phyloP scores from a whole-genome alignment of 1,139 yeast species.

The Debaryomycetaceae sp. region DNA sequence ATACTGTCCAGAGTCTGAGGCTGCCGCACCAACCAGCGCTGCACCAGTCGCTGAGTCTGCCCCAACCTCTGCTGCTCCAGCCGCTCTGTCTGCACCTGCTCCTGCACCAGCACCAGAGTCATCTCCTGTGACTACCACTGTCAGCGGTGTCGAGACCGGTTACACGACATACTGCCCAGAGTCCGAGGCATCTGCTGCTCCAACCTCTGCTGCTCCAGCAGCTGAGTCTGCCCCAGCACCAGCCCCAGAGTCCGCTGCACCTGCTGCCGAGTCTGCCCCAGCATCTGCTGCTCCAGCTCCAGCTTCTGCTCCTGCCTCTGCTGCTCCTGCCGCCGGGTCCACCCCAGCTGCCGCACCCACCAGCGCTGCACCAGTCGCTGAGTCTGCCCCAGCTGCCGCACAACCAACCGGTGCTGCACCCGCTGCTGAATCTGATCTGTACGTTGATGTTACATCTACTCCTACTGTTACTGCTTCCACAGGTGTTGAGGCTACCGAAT shows the following conservation, averaged over 20 bases:
- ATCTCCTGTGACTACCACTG: conserved; percentile 36
- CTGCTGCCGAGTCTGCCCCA: conserved; percentile 15
- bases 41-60: conserved; percentile 21
- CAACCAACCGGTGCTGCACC: conserved; percentile 12
- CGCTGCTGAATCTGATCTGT: conserved; percentile 18
- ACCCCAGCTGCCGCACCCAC: conserved; percentile 12
- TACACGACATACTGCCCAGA: conserved; percentile 51
- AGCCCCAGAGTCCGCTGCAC: conserved; percentile 10
- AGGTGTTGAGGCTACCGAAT: conserved; percentile 33
- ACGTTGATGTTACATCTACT: conserved; percentile 27
- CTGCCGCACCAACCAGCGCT: conserved; percentile 5
- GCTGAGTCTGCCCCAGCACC: conserved; percentile 16
- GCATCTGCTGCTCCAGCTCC: conserved; percentile 14
- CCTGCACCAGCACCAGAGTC: conserved; percentile 9
- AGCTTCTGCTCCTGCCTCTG: conserved; percentile 17
- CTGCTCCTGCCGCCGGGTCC: conserved; percentile 9
- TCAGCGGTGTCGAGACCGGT: conserved; percentile 38
- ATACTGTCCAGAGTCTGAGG: conserved; percentile 31
- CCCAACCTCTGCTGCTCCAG: conserved; percentile 9
- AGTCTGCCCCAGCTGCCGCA: conserved; percentile 9
- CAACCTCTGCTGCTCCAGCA: conserved; percentile 16
- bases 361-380: conserved; percentile 5
- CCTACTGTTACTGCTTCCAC: conserved; percentile 37
- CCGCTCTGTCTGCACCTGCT: conserved; percentile 15
- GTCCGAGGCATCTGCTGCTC: conserved; percentile 14